Evolutionary conservation across 768 basidiomycete genomes (phyloP).

Genomic region (Lanmaoa pseudosensibilis): DNA sequence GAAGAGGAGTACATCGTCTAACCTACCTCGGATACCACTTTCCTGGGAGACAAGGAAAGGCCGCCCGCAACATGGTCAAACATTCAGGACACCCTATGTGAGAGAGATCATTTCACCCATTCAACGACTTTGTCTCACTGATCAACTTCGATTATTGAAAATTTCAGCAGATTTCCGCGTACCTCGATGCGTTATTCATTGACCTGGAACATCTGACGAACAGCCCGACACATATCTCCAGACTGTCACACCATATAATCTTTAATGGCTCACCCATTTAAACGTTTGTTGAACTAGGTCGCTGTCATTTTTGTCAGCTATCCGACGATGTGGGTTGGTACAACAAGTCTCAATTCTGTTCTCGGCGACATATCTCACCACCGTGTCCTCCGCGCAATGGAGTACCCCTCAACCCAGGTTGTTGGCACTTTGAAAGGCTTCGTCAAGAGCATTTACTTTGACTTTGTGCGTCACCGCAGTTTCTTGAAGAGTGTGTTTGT

Average conservation of each 20-base stretch:
- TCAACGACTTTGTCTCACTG: neutral
- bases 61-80: neutral
- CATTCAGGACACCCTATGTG: neutral
- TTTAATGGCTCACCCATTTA: neutral
- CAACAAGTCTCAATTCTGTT: neutral
- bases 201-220: neutral
- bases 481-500: neutral
- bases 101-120: neutral
- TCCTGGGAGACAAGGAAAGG: neutral
- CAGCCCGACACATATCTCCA: neutral
- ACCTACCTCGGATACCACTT: neutral
- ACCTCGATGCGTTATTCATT: neutral
- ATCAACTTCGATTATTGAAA: neutral
- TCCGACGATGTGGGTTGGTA: neutral
- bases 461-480: neutral
- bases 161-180: no score
- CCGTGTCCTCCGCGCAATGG: neutral
- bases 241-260: neutral
- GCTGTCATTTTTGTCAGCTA: neutral
- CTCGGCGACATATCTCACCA: neutral
- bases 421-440: neutral
- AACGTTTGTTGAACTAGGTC: neutral
- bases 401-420: no score
- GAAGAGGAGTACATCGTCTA: neutral
- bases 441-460: neutral